phyloP scores from a whole-genome alignment of 2,329 filamentous ascomycete species.

The Cordyceps javanica region DNA sequence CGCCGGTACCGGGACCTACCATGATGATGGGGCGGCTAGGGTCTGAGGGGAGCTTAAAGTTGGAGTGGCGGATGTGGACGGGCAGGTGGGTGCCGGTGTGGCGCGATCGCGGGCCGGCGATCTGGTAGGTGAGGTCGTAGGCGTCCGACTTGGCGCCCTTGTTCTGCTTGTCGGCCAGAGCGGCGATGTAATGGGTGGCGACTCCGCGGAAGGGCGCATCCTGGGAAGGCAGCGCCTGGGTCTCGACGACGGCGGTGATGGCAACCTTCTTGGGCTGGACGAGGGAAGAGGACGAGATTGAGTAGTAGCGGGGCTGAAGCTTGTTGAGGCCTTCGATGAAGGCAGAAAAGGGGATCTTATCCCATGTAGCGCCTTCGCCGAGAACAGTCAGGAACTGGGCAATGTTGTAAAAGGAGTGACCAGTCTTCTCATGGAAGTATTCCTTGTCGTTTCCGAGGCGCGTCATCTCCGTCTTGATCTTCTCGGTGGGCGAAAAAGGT shows the following conservation, averaged over 20 bases:
- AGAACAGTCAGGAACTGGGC: constrained; percentile 73
- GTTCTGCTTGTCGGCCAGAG: constrained; percentile 94
- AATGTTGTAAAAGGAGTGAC: constrained; percentile 79
- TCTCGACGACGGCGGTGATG: constrained; percentile 91
- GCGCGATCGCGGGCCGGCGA: constrained; percentile 88
- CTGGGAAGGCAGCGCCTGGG: constrained; percentile 68
- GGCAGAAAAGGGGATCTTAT: constrained; percentile 83
- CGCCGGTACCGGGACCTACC: constrained; percentile 92
- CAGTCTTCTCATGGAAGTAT: constrained; percentile 84
- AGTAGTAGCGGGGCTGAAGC: constrained; percentile 97
- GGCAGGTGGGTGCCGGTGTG: constrained; percentile 94
- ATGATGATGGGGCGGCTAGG: constrained; percentile 91
- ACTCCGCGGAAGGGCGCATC: constrained; percentile 84
- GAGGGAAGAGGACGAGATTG: constrained; percentile 92
- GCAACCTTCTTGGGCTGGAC: constrained; percentile 94
- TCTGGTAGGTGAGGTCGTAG: constrained; percentile 79
- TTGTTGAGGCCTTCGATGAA: constrained; percentile 92
- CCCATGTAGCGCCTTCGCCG: constrained; percentile 69
- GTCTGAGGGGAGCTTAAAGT: constrained; percentile 97
- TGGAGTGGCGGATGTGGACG: constrained; percentile 93
- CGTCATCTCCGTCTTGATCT: constrained; percentile 78
- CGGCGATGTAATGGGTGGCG: constrained; percentile 92
- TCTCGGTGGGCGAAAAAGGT: constrained; percentile 81
- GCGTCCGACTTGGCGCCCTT: constrained; percentile 75
- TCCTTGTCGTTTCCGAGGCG: constrained; percentile 90